Conservation (phyloP, 345 rosid genomes). For the Carallia pectinifolia region DNA sequence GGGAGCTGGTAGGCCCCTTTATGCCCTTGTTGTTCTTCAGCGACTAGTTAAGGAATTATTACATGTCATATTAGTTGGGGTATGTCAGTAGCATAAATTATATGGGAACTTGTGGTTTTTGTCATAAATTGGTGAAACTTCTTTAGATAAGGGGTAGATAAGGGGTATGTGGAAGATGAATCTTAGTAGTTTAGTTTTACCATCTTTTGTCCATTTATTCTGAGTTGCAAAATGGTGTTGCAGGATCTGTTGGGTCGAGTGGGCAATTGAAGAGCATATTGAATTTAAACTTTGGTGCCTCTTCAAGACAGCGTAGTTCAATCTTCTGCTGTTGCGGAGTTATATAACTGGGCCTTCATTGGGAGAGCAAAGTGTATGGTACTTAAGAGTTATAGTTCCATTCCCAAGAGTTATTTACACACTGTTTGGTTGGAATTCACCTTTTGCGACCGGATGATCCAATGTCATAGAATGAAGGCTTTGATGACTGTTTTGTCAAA, state of each 20-base stretch:
- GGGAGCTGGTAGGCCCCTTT: neutral
- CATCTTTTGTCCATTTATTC: constrained; percentile 27
- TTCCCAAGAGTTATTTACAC: constrained; percentile 19
- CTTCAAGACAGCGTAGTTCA: constrained; percentile 30
- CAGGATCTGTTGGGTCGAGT: constrained; percentile 41
- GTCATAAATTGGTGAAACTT: neutral
- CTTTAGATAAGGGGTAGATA: neutral
- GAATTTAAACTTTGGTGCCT: constrained; percentile 31
- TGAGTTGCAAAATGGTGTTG: constrained; percentile 46
- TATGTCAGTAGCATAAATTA: no score
- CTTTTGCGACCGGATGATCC: constrained; percentile 11
- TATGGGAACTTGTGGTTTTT: no score
- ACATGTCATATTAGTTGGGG: no score
- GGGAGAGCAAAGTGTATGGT: constrained; percentile 22
- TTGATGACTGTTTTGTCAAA: neutral
- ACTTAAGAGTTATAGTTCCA: constrained; percentile 25
- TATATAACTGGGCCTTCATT: constrained; percentile 17
- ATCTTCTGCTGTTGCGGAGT: constrained; percentile 28
- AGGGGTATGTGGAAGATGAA: constrained; percentile 28
- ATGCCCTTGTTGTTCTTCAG: neutral
- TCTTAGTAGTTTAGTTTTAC: constrained; percentile 32
- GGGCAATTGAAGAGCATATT: constrained; percentile 40
- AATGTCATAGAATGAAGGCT: constrained; percentile 10
- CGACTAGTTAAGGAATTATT: neutral
- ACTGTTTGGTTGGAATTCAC: constrained; percentile 17